These are phyloP conservation scores for Cladosporium halotolerans DNA, from an alignment of 2,329 filamentous ascomycete genomes.

Conservation along the genomic window DNA sequence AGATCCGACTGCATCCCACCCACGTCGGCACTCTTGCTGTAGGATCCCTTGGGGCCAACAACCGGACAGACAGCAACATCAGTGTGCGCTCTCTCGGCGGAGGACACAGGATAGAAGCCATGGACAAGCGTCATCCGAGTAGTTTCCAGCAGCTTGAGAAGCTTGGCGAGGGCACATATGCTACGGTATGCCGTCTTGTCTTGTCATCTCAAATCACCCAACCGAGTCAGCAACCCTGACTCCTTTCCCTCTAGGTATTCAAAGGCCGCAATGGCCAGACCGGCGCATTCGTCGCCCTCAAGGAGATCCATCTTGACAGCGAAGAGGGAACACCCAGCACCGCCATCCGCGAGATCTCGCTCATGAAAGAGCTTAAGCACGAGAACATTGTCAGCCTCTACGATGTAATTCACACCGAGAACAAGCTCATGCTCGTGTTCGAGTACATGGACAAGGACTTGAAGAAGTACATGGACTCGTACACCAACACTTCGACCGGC, in stretches of 20 bases:
- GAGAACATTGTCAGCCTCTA: constrained; percentile 96
- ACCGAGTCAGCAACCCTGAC: not conserved
- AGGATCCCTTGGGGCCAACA: constrained; percentile 18
- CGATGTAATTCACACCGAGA: constrained; percentile 99
- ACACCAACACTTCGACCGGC: constrained; percentile 54
- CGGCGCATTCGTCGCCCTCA: constrained; percentile 90
- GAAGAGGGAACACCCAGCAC: constrained; percentile 97
- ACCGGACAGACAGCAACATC: constrained; percentile 47
- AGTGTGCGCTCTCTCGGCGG: constrained; percentile 43
- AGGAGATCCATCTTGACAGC: constrained; percentile 97
- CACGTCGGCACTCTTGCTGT: constrained; percentile 44
- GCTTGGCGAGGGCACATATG: constrained; percentile 97
- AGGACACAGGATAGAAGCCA: constrained; percentile 42
- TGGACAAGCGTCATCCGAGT: constrained; percentile 93
- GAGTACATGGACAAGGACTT: constrained; percentile 98
- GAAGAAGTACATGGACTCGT: constrained; percentile 91
- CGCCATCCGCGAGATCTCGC: constrained; percentile 93
- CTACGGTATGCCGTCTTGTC: constrained; percentile 59
- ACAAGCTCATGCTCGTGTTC: constrained; percentile 98
- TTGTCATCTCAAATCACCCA: too few species aligned
- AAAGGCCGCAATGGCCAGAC: constrained; percentile 97
- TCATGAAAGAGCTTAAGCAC: constrained; percentile 99
- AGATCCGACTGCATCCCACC: constrained; percentile 40
- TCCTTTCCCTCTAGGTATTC: constrained; percentile 63
- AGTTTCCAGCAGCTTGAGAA: constrained; percentile 99